Evolutionary conservation across 495 filamentous ascomycete species (phyloP), one percentile per base, ranked within the genome.

Genomic region (Trichoderma parareesei): DNA sequence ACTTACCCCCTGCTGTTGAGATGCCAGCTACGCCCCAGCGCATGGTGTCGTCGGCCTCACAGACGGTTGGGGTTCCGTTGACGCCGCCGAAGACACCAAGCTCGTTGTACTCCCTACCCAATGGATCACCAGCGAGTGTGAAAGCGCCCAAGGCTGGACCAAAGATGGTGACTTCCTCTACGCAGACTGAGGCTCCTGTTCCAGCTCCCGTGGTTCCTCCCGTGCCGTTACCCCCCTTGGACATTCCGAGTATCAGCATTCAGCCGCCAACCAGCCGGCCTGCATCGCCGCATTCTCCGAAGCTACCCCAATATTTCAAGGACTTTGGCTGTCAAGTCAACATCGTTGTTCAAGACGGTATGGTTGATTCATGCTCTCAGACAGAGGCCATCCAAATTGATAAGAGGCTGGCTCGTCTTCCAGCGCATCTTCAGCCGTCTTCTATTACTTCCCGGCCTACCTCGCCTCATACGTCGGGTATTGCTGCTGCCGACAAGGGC

Each of bases 331-430:
- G 81, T 66, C 82, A 85, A 64, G 81, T 82, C 13, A 63, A 48
- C 20, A 40, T 62, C 10, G 87, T 89, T 4, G 84, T 96, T 53
- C 2, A 57, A 57, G 53, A 10, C 14, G 53, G 37, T 11, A 57
- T n/a, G 11, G 33, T 57, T 33, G 53, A 57, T 37, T 57, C 53
- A 13, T 13, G 53, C 53, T 57, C 53, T 35, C 95, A 98, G 78
- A 98, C 94, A 10, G 92, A 97, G 64, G 87, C 89, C 66, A 96
- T 97, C 66, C 79, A 87, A 55, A 80, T 92, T 18, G 92, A 93
- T 72, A 84, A 83, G 76, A 82, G 91, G 63, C 79, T 88, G 38
- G 81, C 87, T 49, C 89, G 84, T 70, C 76, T 97, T 18, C 90
- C 91, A 27, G 83, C 88, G 2, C 88, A 92, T 71, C 79, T 97